These are phyloP conservation scores for Lactarius akahatsu DNA, from an alignment of 768 basidiomycete species.

Conservation along the genomic window DNA sequence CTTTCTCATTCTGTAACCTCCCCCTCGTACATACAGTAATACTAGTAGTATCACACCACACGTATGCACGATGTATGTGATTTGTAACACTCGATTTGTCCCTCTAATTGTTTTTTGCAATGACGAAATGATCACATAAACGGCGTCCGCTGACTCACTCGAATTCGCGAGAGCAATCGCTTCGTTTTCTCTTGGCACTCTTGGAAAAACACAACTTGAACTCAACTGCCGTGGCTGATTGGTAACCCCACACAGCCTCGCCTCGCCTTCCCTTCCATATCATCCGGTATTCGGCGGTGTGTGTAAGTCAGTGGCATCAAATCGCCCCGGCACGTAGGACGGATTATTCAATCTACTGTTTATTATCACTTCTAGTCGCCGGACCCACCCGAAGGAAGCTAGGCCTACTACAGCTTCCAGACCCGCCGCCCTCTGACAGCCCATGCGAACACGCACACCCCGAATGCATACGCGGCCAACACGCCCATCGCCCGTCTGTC, in stretches of 20 bases:
- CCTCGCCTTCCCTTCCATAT: neutral
- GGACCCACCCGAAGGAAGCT: neutral
- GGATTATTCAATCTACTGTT: neutral
- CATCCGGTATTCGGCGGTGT: neutral
- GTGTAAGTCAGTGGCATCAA: neutral
- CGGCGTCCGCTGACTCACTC: neutral
- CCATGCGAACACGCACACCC: slow-evolving; percentile 67
- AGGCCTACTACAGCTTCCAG: slow-evolving; percentile 34
- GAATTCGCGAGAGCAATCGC: neutral
- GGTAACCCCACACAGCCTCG: neutral
- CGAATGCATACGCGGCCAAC: slow-evolving; percentile 58
- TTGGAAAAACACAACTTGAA: neutral
- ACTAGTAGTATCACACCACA: neutral
- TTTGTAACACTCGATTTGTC: neutral
- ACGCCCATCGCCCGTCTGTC: slow-evolving; percentile 58
- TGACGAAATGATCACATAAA: no score
- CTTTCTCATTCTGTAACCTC: neutral
- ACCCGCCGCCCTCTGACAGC: slow-evolving; percentile 38
- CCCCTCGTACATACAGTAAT: neutral
- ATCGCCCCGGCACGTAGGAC: neutral
- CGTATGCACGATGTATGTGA: neutral
- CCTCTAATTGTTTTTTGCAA: no score
- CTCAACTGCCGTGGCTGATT: neutral
- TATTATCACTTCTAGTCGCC: neutral
- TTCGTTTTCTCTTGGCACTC: neutral